Percentiles rank a stretch among this genome's conserved stretches.
These are phyloP conservation scores for Tricholoma bakamatsutake DNA, from an alignment of 768 basidiomycete species.

Conservation along the genomic window DNA sequence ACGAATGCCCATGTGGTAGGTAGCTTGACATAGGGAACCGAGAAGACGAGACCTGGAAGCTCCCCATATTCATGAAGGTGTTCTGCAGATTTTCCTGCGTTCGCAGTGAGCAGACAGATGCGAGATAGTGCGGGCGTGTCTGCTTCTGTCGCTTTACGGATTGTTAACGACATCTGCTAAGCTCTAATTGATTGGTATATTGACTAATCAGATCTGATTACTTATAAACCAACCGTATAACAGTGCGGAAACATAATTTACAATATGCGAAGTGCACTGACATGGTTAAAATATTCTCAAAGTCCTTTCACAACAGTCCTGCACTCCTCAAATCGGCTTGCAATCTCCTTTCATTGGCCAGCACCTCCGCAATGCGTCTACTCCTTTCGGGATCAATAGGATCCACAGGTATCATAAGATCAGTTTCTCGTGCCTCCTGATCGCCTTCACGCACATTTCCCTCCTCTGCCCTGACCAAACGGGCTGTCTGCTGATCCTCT, in stretches of 20 bases:
- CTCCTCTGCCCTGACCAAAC: slow-evolving; percentile 23
- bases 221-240: no score
- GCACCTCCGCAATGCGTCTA: slow-evolving; percentile 36
- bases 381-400: slow-evolving; percentile 37
- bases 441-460: slow-evolving; percentile 16
- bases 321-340: slow-evolving; percentile 57
- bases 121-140: slow-evolving; percentile 56
- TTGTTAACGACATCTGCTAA: slow-evolving; percentile 24
- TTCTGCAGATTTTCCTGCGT: slow-evolving; percentile 65
- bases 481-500: slow-evolving; percentile 21
- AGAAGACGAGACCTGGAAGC: slow-evolving; percentile 67
- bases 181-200: not conserved
- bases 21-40: slow-evolving; percentile 68
- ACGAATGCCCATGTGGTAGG: slow-evolving; percentile 73
- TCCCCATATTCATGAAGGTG: slow-evolving; percentile 53
- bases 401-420: slow-evolving; percentile 35
- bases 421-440: slow-evolving; percentile 26
- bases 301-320: slow-evolving; percentile 45
- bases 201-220: not conserved
- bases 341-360: slow-evolving; percentile 51
- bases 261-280: not conserved
- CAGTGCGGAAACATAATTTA: not conserved
- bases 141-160: slow-evolving; percentile 49
- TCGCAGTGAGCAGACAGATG: slow-evolving; percentile 71
- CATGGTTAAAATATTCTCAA: not conserved